Percentiles rank a stretch among this genome's conserved stretches.
phyloP scores from a whole-genome alignment of 2,329 filamentous ascomycete species.

The Colletotrichum costaricense region DNA sequence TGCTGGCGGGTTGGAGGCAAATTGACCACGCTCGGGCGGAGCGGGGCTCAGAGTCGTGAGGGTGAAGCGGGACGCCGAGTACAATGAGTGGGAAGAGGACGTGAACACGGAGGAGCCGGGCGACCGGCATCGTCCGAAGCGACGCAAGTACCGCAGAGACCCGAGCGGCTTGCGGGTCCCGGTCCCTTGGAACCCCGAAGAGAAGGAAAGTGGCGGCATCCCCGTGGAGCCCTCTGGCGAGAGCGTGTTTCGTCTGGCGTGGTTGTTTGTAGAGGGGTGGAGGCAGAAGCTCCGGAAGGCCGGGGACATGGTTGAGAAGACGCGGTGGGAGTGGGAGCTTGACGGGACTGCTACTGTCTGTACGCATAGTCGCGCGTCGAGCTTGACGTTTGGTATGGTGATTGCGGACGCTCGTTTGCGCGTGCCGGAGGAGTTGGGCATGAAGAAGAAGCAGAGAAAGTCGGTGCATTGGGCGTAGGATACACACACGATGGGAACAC shows the following conservation, averaged over 20 bases:
- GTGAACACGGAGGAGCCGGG: background rate
- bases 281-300: constrained; percentile 45
- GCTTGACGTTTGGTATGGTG: constrained; percentile 1
- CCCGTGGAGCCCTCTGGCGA: constrained; percentile 33
- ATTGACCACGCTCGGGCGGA: constrained; percentile 54
- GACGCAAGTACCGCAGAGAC: constrained; percentile 16
- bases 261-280: constrained; percentile 53
- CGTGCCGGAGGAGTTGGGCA: constrained; percentile 1
- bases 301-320: constrained; percentile 47
- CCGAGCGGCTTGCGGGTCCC: constrained; percentile 26
- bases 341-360: constrained; percentile 37
- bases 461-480: constrained; percentile 33
- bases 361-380: constrained; percentile 17
- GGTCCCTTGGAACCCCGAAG: constrained; percentile 7
- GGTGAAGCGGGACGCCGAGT: constrained; percentile 28
- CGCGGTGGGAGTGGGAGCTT: constrained; percentile 45
- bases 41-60: constrained; percentile 33
- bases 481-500: background rate
- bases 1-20: constrained; percentile 33
- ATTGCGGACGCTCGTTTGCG: constrained; percentile 17
- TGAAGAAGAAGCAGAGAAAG: constrained; percentile 10
- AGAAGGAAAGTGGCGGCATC: background rate
- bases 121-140: background rate
- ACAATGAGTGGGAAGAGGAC: constrained; percentile 11
- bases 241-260: constrained; percentile 47